Evolutionary conservation across 148 eudicot genomes (phyloP).

Genomic region (Fagopyrum esculentum): DNA sequence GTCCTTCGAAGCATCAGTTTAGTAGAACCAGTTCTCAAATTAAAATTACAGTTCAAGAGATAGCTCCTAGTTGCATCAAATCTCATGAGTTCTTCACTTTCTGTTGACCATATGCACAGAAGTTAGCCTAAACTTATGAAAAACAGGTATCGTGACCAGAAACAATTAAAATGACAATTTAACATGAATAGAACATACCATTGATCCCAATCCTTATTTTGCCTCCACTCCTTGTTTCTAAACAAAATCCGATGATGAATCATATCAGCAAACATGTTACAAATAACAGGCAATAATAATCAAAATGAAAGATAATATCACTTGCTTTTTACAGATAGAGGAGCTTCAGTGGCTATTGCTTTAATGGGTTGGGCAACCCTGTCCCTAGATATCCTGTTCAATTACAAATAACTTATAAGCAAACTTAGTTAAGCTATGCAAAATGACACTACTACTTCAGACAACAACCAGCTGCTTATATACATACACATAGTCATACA

Average conservation of each 20-base stretch:
- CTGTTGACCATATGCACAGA: not conserved
- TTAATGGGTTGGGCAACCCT: conserved; percentile 43
- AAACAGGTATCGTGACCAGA: not conserved
- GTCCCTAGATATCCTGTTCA: conserved; percentile 38
- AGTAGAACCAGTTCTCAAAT: not conserved
- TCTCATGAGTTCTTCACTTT: not conserved
- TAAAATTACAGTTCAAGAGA: not conserved
- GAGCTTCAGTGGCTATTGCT: conserved; percentile 78
- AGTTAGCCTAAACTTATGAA: not conserved
- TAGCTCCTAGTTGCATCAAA: not conserved
- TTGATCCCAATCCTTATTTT: conserved; percentile 87
- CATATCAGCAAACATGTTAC: not conserved
- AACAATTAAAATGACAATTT: not conserved
- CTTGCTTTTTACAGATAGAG: conserved; percentile 56
- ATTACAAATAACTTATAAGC: not conserved
- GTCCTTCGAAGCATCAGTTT: not conserved
- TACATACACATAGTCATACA: not conserved
- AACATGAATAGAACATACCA: conserved; percentile 40
- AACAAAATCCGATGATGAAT: not conserved
- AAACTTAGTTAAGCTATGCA: not conserved
- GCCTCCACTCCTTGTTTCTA: conserved; percentile 55
- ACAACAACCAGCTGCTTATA: not conserved
- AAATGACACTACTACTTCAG: not conserved
- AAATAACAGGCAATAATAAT: not conserved
- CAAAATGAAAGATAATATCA: not conserved